Evolutionary conservation across 768 basidiomycete species (phyloP), one percentile per base, ranked within the genome.

Genomic region (Leucogyrophana mollusca): DNA sequence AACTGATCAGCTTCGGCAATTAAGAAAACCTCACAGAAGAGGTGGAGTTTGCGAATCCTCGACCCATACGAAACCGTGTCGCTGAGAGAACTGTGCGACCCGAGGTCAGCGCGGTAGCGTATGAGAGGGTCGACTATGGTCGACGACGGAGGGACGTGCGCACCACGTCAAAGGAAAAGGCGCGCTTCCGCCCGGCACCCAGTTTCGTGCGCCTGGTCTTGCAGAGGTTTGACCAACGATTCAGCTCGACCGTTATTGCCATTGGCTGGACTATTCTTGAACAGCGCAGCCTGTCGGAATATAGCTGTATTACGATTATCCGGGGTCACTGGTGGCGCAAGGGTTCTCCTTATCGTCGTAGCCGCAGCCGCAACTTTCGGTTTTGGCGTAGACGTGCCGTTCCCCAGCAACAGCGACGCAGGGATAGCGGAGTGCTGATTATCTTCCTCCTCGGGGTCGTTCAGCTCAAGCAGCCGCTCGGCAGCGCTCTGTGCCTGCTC

Each of bases 401-500:
- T 73, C 13, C 72, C 72, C 33, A 78, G 67, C 34, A 81, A 58
- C 32, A 88, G 60, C 0, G 82, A 79, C 10, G 71, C 60, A 1
- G 83, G 83, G 10, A 85, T 72, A 9, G 74, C 68, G 17, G 80
- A 78, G 49, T 78, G 72, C 35, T 68, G 73, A 45, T 67, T 59
- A 44, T 64, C 70, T 41, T 82, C 82, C 10, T 82, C 85, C 38
- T 90, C 89, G 11, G 85, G 80, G 51, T 92, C 89, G 10, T 90
- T 86, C 13, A 95, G 75, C 62, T 96, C 94, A 32, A 95, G 62
- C 21, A 97, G 68, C 40, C 90, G 79, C 61, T 91, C 86, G 1
- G 94, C 94, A 7, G 93, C 90, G 59, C 90, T 93, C 61, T 94
- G 90, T 0, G 94, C 94, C 61, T 96, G 94, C 55, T 90, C 89